Base-by-base conservation (phyloP, 305 asterid species). In the Ilex paraguariensis region DNA sequence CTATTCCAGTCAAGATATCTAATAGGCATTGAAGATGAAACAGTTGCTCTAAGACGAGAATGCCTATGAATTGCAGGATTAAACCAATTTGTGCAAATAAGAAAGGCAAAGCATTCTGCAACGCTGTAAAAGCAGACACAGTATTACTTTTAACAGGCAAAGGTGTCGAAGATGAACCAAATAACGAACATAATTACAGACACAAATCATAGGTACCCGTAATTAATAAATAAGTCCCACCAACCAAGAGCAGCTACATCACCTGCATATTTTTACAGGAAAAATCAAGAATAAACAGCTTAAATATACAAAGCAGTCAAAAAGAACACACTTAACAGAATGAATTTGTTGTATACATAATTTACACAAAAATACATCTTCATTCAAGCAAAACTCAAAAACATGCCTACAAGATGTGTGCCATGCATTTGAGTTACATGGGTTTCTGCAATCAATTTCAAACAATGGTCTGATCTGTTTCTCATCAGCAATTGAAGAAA, bases 221-320 rank as follows among this genome's bases (percentile, higher is more conserved):
- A 93, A 77, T 87, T 93, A 75, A 90, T 86, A 64, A 90, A 93
- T 56, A 93, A 82, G 81, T 90, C 99, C 99, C 97, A 93, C 99
- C 99, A 93, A 64, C 99, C 96, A 68, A 93, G 95, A 77, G 96
- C 94, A 64, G 79, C 95, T 10, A 87, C 96, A 81, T 90, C 96
- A 49, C 99, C 99, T 93, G 83, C 80, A 73, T 48, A 65, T 32
- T 50, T 62, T 72, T 68, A 60, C 57, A 59, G 40, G 63, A 0
- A 0, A 52, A 52, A 52, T 52, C 56, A 52, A 4, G 28, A 52
- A 17, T 13, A 46, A 13, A 13, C 10, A 4, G 9, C 42, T 36
- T 8, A 36, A 1, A 36, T 36, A 36, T 36, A 36, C 42, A 36
- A 8, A 8, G 6, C 9, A 5, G 42, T 36, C 7, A 4, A 36